Conservation (phyloP, 768 basidiomycete genomes). For the Kwoniella europaea region DNA sequence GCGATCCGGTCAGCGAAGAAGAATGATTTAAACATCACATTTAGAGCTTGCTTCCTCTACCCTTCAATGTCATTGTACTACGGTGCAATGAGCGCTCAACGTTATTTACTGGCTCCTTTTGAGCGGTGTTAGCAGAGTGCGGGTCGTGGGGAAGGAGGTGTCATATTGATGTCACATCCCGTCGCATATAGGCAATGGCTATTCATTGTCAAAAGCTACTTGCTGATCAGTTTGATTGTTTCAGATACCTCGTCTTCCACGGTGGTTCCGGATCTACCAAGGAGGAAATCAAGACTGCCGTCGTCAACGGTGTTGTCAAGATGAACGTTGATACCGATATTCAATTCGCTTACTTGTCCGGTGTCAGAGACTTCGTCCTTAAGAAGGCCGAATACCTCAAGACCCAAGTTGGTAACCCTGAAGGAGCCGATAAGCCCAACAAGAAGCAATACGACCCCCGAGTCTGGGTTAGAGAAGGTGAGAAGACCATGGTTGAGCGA, state of each 20-base stretch:
- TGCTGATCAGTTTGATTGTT: conserved; percentile 1
- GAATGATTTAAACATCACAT: conserved; percentile 31
- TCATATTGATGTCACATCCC: conserved; percentile 51
- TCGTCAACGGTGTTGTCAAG: conserved; percentile 91
- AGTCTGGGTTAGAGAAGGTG: conserved; percentile 98
- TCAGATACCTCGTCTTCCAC: conserved; percentile 97
- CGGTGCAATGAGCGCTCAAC: conserved; percentile 14
- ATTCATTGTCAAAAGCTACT: conserved; percentile 1
- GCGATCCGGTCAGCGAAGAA: conserved; percentile 56
- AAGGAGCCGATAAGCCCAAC: conserved; percentile 96
- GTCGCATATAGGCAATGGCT: neutral
- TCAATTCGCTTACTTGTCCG: conserved; percentile 75
- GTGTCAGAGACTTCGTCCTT: conserved; percentile 85
- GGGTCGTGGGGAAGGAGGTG: conserved; percentile 54
- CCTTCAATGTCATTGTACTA: conserved; percentile 27
- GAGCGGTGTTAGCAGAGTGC: conserved; percentile 26
- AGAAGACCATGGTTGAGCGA: conserved; percentile 84
- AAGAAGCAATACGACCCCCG: conserved; percentile 97
- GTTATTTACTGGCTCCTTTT: conserved; percentile 32
- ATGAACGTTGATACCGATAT: conserved; percentile 93
- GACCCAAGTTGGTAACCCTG: conserved; percentile 95
- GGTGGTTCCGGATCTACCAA: conserved; percentile 97
- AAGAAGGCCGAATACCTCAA: conserved; percentile 86
- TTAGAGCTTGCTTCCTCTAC: conserved; percentile 55
- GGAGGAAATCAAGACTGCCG: conserved; percentile 92